Evolutionary conservation across 805 yeast genomes (phyloP).

Genomic region (Monosporozyma unispora): DNA sequence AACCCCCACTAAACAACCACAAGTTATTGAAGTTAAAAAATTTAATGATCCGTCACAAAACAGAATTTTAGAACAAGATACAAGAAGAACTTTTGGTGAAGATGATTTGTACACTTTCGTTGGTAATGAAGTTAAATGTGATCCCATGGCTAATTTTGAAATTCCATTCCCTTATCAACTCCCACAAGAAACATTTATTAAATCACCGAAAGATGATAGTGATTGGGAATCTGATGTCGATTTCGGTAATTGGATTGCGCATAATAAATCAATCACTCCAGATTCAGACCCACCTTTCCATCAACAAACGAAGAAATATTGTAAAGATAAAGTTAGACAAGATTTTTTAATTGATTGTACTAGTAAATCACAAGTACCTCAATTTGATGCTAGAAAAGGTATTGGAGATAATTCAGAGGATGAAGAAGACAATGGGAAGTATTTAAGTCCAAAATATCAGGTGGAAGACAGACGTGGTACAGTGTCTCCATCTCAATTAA

Average conservation of each 20-base stretch:
- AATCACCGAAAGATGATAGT: neutral
- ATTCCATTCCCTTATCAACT: neutral
- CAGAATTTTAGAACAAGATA: neutral
- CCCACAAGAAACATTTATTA: neutral
- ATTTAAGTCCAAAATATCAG: neutral
- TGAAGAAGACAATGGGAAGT: neutral
- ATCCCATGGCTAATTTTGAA: neutral
- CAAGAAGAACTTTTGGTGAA: neutral
- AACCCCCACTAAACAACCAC: neutral
- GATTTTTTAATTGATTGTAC: neutral
- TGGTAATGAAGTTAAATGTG: neutral
- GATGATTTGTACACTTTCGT: neutral
- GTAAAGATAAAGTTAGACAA: neutral
- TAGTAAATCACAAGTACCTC: neutral
- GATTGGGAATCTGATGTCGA: constrained; percentile 1
- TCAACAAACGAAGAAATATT: neutral
- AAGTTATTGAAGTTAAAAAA: neutral
- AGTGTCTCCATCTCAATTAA: neutral
- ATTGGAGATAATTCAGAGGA: neutral
- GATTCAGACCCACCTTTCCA: neutral
- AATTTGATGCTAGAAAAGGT: neutral
- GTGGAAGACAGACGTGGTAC: neutral
- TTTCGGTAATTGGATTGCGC: neutral
- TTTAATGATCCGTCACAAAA: neutral
- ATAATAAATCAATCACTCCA: neutral